These are phyloP conservation scores for Paracorniculantispora psalliotae DNA, from an alignment of 2,329 filamentous ascomycete genomes.

Conservation along the genomic window DNA sequence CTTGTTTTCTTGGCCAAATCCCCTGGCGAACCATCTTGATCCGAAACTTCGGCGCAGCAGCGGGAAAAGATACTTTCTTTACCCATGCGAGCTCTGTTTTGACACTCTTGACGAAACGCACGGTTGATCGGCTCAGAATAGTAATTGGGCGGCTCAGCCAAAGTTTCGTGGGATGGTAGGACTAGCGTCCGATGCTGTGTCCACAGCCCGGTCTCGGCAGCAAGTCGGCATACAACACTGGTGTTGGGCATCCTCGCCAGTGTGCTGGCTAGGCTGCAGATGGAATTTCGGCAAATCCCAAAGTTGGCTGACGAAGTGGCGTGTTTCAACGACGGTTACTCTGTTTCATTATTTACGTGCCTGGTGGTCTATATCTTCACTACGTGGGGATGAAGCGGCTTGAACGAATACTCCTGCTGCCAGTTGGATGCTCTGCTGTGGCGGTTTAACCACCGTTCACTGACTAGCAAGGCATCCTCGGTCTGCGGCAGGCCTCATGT, in stretches of 20 bases:
- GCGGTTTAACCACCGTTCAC: neutral
- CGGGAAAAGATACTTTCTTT: neutral
- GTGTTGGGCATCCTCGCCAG: neutral
- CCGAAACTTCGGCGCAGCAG: neutral
- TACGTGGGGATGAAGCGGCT: neutral
- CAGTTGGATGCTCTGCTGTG: neutral
- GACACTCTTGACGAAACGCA: neutral
- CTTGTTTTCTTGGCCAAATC: conserved; percentile 5
- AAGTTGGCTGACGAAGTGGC: conserved; percentile 6
- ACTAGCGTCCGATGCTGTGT: neutral
- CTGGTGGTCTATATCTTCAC: conserved; percentile 4
- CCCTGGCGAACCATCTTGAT: neutral
- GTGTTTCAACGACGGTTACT: conserved; percentile 12
- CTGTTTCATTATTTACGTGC: conserved; percentile 11
- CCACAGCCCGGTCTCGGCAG: neutral
- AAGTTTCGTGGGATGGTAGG: neutral
- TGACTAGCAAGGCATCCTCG: neutral
- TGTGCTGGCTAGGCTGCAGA: neutral
- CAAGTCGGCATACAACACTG: neutral
- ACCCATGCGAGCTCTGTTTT: neutral
- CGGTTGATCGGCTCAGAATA: neutral
- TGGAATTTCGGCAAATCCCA: neutral
- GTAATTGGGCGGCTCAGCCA: conserved; percentile 1
- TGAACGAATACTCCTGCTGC: neutral
- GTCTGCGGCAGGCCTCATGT: conserved; percentile 7